These are phyloP conservation scores for Phialophora chinensis DNA, from an alignment of 2,329 filamentous ascomycete genomes.

Conservation along the genomic window DNA sequence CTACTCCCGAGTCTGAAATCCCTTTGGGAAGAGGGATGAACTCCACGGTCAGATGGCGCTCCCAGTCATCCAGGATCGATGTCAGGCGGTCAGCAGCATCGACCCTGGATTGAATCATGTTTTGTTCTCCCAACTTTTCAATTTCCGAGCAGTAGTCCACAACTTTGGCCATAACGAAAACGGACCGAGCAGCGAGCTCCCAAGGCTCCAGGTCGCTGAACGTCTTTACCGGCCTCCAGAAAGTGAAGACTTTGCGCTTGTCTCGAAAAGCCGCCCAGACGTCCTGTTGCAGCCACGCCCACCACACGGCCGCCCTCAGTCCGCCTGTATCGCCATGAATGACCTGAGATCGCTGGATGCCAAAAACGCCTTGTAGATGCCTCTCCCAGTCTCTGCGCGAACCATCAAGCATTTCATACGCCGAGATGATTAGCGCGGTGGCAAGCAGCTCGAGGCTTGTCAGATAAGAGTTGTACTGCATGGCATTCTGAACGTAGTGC, in stretches of 20 bases:
- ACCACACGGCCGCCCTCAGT: constrained; percentile 66
- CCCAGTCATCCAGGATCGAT: too few relatives aligned
- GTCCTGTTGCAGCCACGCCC: constrained; percentile 71
- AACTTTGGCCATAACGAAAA: constrained; percentile 58
- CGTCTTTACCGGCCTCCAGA: constrained; percentile 62
- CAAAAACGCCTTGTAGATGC: constrained; percentile 69
- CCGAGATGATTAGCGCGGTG: constrained; percentile 65
- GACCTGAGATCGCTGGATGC: constrained; percentile 67
- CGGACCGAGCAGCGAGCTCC: constrained; percentile 60
- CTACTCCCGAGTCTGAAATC: too few relatives aligned
- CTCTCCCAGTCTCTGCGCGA: constrained; percentile 61
- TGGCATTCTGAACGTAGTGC: constrained; percentile 65
- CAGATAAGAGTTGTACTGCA: constrained; percentile 64
- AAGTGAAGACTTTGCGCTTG: constrained; percentile 61
- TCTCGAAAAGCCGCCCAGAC: constrained; percentile 69
- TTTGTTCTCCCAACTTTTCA: too few relatives aligned
- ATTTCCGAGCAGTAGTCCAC: constrained; percentile 42
- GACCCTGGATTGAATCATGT: too few relatives aligned
- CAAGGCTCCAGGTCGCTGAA: constrained; percentile 57
- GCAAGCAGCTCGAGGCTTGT: constrained; percentile 64
- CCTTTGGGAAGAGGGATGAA: too few relatives aligned
- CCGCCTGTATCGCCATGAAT: constrained; percentile 65
- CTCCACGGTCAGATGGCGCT: too few relatives aligned
- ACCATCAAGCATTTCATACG: constrained; percentile 63
- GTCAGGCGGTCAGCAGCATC: too few relatives aligned